Evolutionary conservation across 345 rosid species (phyloP).

Genomic region (Euphorbia peplus): DNA sequence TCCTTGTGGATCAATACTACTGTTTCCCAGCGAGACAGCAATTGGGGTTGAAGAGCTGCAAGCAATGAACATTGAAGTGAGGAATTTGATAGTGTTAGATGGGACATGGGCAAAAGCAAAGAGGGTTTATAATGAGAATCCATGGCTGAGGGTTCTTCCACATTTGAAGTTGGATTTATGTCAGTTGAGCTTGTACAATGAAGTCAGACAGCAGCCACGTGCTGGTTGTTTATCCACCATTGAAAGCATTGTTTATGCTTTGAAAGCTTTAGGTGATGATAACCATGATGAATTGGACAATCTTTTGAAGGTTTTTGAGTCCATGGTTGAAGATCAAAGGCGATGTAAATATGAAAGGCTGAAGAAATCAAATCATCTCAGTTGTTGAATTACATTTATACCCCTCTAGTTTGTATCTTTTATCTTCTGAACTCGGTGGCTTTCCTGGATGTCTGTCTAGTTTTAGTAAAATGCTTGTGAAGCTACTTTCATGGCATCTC

Average conservation of each 20-base stretch:
- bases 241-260: slow-evolving; percentile 66
- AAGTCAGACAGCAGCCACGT: slow-evolving; percentile 73
- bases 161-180: slow-evolving; percentile 69
- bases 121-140: slow-evolving; percentile 74
- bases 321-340: slow-evolving; percentile 80
- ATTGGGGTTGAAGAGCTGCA: slow-evolving; percentile 43
- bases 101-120: slow-evolving; percentile 89
- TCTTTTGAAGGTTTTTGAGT: slow-evolving; percentile 67
- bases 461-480: slow-evolving; percentile 14
- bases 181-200: slow-evolving; percentile 57
- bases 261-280: slow-evolving; percentile 62
- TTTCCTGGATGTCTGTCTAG: background rate
- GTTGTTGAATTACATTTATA: background rate
- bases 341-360: slow-evolving; percentile 56
- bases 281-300: slow-evolving; percentile 45
- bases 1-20: slow-evolving; percentile 57
- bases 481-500: slow-evolving; percentile 11
- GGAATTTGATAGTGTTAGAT: slow-evolving; percentile 75
- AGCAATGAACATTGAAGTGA: slow-evolving; percentile 40
- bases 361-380: slow-evolving; percentile 17
- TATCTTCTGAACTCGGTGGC: background rate
- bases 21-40: slow-evolving; percentile 61
- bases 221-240: slow-evolving; percentile 73
- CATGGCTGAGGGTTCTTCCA: slow-evolving; percentile 78
- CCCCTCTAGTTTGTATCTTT: background rate